Evolutionary conservation across 1,284 basidiomycete genomes (phyloP).

Genomic region (Naganishia albida): DNA sequence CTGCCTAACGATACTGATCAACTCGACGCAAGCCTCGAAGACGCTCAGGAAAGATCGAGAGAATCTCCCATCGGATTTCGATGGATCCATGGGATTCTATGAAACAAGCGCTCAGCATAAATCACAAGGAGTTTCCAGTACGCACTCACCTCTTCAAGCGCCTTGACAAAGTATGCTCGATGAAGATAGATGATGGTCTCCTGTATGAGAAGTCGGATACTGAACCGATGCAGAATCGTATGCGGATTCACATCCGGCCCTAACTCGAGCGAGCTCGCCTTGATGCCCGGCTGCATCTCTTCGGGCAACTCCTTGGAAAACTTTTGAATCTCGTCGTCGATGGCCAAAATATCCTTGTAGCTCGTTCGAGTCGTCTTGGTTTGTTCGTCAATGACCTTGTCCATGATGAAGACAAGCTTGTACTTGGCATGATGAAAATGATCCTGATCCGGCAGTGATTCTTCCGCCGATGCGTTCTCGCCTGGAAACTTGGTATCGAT

Average conservation of each 20-base stretch:
- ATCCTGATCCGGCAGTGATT: constrained; percentile 40
- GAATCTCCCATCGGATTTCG: constrained; percentile 27
- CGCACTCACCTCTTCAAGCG: constrained; percentile 58
- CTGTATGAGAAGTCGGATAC: constrained; percentile 48
- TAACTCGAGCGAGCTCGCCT: constrained; percentile 46
- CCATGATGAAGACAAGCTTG: constrained; percentile 46
- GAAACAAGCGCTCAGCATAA: constrained; percentile 1
- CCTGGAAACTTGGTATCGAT: constrained; percentile 48
- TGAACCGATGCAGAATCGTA: constrained; percentile 49
- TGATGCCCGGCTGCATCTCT: constrained; percentile 41
- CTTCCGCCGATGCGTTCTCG: constrained; percentile 13
- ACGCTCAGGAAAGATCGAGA: constrained; percentile 43
- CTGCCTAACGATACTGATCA: constrained; percentile 50
- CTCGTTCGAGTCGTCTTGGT: constrained; percentile 45
- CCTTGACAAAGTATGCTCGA: constrained; percentile 47
- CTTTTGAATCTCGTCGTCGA: constrained; percentile 47
- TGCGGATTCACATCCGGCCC: constrained; percentile 47
- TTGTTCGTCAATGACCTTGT: constrained; percentile 52
- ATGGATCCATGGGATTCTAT: constrained; percentile 27
- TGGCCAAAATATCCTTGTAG: constrained; percentile 40
- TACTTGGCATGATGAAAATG: constrained; percentile 45
- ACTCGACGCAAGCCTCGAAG: constrained; percentile 50
- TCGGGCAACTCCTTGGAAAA: constrained; percentile 47
- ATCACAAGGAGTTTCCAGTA: background rate
- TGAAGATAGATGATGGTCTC: constrained; percentile 51